These are phyloP conservation scores for Talaromyces funiculosus DNA, from an alignment of 2,329 filamentous ascomycete genomes.

Conservation along the genomic window DNA sequence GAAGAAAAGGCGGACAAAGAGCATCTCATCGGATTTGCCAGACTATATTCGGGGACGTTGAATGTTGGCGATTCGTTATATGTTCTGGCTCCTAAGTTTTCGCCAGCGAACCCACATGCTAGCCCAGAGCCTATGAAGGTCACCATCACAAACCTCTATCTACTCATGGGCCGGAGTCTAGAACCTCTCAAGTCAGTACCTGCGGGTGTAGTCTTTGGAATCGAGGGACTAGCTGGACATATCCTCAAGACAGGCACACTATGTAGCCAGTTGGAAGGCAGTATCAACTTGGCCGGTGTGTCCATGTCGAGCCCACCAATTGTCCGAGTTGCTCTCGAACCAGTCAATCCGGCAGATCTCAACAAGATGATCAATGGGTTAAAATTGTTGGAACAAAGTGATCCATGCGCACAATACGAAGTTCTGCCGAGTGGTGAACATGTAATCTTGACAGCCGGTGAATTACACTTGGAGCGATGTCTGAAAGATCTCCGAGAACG, in stretches of 20 bases:
- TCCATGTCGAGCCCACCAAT: slow-evolving; percentile 79
- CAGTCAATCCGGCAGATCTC: slow-evolving; percentile 79
- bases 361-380: slow-evolving; percentile 92
- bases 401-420: slow-evolving; percentile 94
- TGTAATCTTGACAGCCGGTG: slow-evolving; percentile 87
- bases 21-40: slow-evolving; percentile 88
- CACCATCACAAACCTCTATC: slow-evolving; percentile 80
- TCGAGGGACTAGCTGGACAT: slow-evolving; percentile 83
- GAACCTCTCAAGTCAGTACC: slow-evolving; percentile 79
- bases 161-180: slow-evolving; percentile 89
- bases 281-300: slow-evolving; percentile 85
- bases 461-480: slow-evolving; percentile 89
- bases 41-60: slow-evolving; percentile 85
- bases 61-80: slow-evolving; percentile 87
- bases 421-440: slow-evolving; percentile 90
- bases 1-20: slow-evolving; percentile 67
- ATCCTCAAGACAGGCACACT: slow-evolving; percentile 95
- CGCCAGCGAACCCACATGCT: slow-evolving; percentile 68
- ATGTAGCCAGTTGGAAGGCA: slow-evolving; percentile 78
- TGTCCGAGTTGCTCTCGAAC: slow-evolving; percentile 92
- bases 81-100: slow-evolving; percentile 88
- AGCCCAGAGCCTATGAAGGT: slow-evolving; percentile 72
- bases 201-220: slow-evolving; percentile 91
- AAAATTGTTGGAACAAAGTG: slow-evolving; percentile 82
- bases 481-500: slow-evolving; percentile 87